Evolutionary conservation across 73 alveolate species (phyloP), one percentile per base, ranked within the genome.

Genomic region (Diophrys sp.): DNA sequence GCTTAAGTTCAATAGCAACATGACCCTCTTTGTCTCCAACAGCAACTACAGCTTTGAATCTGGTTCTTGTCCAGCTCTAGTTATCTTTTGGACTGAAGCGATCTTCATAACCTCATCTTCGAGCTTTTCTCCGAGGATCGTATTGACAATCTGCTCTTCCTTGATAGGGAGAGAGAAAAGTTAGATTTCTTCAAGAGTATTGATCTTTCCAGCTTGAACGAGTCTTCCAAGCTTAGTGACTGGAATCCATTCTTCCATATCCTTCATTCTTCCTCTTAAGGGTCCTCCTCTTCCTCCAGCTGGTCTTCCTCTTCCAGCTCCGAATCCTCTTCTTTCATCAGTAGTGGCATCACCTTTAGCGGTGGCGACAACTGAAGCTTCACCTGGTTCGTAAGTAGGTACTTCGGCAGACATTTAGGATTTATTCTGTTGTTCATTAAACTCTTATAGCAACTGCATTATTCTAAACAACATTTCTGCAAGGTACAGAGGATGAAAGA

Each of bases 151-250:
- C 85, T 89, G 70, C 68, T 81, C 87, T 90, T 96, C 99, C 93
- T 96, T 96, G 83, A 96, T 96, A 82, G 99, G 99, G 81, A 98
- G 90, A 71, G 99, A 94, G 97, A 94, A 99, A 71, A 91, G 88
- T 98, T 91, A 98, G 93, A 98, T 98, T 83, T 96, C 98, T 85
- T 98, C 99, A 89, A 98, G 93, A 68, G 93, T 80, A 79, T 85
- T 85, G 91, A 98, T 96, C 92, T 89, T 88, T 78, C 97, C 97
- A 83, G 91, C 88, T 91, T 95, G 94, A 75, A 98, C 99, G 72
- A 98, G 94, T 85, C 99, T 95, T 57, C 99, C 99, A 74, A 98
- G 97, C 91, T 97, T 98, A 70, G 99, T 97, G 78, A 95, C 92
- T 32, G 99, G 99, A 33, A 78, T 85, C 99, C 99, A 98, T 67